Base-by-base conservation (phyloP, 2,329 filamentous ascomycete genomes). In the Teratosphaeria nubilosa region DNA sequence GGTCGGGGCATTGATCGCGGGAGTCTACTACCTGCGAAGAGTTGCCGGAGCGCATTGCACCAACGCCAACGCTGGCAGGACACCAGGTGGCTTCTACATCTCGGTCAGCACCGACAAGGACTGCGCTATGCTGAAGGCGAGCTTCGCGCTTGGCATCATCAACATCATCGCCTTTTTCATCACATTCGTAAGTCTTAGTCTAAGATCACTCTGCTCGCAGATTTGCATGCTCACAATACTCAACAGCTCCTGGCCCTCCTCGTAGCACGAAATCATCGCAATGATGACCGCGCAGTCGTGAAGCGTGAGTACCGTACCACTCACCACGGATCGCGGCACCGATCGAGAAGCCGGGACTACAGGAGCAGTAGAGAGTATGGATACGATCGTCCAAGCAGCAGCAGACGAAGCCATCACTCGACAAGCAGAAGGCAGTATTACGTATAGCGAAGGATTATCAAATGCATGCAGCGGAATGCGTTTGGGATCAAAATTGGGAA, bases 101-200 rank as follows among this genome's bases (percentile, higher is more conserved):
- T 65, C 64, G 45, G 51, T 66, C 31, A 78, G 80, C 56, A 73
- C 85, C 41, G 80, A 89, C 73, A 92, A 92, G 79, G 83, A 84
- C 5, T 97, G 92, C 75, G 83, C 87, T 54, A 94, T 96, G 90
- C 83, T 96, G 69, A 97, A 96, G 82, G 87, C 91, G 0, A 82
- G 80, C 64, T 97, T 90, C 75, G 92, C 90, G 2, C 86, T 96
- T 65, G 90, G 83, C 54, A 96, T 97, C 72, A 95, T 96, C 81
- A 89, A 94, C 72, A 78, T 79, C 64, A 77, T 94, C 63, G 86
- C 91, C 71, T 96, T 95, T 76, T 86, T 87, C 72, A 77, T 87
- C 69, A 94, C 90, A 3, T 82, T 84, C 55, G 74, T 92, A 73
- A 75, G 77, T 69, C 11, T n/a, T 31, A 41, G 7, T 13, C 50